These are phyloP conservation scores for Capronia americana DNA, from an alignment of 2,329 filamentous ascomycete species.

Conservation along the genomic window DNA sequence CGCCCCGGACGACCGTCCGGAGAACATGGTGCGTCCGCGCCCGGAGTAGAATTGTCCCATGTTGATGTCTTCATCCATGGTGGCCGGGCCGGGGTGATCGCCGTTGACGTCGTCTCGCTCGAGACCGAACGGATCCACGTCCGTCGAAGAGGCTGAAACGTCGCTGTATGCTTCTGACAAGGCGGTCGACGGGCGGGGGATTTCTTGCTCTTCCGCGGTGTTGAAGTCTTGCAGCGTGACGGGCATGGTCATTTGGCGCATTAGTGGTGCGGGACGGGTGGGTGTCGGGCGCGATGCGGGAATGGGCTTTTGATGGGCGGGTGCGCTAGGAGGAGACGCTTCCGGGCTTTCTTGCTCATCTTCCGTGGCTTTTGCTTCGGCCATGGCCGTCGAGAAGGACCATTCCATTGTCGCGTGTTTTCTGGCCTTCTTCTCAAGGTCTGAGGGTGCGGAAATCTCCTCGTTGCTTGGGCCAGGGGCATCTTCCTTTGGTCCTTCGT, in stretches of 20 bases:
- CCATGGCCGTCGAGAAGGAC: slow-evolving; percentile 54
- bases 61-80: slow-evolving; percentile 34
- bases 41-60: slow-evolving; percentile 33
- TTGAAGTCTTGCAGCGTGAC: slow-evolving; percentile 38
- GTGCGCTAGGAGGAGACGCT: slow-evolving; percentile 21
- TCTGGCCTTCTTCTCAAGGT: slow-evolving; percentile 30
- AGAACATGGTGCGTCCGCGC: slow-evolving; percentile 36
- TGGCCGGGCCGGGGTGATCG: slow-evolving; percentile 34
- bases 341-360: slow-evolving; percentile 12
- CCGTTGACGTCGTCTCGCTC: slow-evolving; percentile 34
- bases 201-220: slow-evolving; percentile 32
- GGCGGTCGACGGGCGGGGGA: slow-evolving; percentile 36
- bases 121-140: slow-evolving; percentile 39
- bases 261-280: slow-evolving; percentile 33
- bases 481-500: slow-evolving; percentile 17
- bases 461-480: slow-evolving; percentile 3
- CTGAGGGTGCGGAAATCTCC: background rate
- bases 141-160: slow-evolving; percentile 35
- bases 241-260: slow-evolving; percentile 39
- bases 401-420: slow-evolving; percentile 47
- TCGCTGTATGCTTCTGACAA: slow-evolving; percentile 39
- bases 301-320: slow-evolving; percentile 11
- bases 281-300: slow-evolving; percentile 29
- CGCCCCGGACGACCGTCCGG: slow-evolving; percentile 22
- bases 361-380: slow-evolving; percentile 40